These are phyloP conservation scores for Castanea sativa DNA, from an alignment of 306 rosid species.

Conservation along the genomic window DNA sequence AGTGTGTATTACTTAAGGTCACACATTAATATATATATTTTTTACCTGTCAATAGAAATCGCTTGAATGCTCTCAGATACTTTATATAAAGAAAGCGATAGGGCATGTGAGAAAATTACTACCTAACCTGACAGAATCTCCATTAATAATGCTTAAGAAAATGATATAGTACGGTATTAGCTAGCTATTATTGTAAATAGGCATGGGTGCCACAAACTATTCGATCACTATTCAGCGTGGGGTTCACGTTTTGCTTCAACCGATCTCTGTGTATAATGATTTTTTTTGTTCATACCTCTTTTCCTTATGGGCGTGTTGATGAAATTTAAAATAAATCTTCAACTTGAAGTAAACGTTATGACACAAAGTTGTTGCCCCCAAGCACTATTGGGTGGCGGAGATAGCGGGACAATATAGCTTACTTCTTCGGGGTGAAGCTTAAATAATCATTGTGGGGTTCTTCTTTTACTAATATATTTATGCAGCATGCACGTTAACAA, in stretches of 20 bases:
- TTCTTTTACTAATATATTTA: no score
- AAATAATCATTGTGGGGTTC: no score
- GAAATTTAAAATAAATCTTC: not conserved
- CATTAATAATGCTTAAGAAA: not conserved
- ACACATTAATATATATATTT: no score
- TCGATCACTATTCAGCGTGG: slow-evolving; percentile 8
- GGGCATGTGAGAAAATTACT: not conserved
- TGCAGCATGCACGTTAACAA: no score
- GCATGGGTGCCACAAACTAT: not conserved
- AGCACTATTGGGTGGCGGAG: no score
- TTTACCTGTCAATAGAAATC: not conserved
- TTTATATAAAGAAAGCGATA: slow-evolving; percentile 11
- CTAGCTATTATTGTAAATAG: not conserved
- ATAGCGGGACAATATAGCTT: no score
- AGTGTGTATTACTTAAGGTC: fast-evolving
- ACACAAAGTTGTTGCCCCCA: no score
- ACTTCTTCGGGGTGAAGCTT: no score
- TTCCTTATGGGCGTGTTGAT: not conserved
- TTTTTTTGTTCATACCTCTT: not conserved
- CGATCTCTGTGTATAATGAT: not conserved
- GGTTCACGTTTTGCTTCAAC: slow-evolving; percentile 21
- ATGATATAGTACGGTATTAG: no score
- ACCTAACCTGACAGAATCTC: slow-evolving; percentile 16
- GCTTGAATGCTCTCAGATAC: not conserved
- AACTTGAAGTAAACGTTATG: not conserved